These are phyloP conservation scores for Pedinophyceae sp. DNA, from an alignment of 139 green algal genomes.

Conservation along the genomic window DNA sequence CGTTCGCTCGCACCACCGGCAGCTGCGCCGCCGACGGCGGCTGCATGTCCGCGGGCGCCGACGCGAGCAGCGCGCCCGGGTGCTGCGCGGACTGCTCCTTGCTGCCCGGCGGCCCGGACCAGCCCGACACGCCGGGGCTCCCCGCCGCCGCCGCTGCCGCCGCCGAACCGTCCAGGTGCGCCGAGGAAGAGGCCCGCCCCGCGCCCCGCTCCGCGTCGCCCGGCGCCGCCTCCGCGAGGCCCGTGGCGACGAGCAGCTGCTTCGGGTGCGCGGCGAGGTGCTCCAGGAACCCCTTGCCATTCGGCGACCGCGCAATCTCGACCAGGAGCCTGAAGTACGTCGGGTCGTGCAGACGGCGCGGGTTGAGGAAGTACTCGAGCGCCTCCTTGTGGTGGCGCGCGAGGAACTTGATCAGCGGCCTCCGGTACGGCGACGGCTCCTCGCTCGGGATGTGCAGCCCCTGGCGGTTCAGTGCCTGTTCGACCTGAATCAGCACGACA, in stretches of 20 bases:
- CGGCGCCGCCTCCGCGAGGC: background rate
- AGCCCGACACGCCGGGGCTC: too few species aligned
- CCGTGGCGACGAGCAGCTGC: background rate
- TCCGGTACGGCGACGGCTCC: slow-evolving; percentile 52
- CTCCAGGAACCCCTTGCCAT: slow-evolving; percentile 35
- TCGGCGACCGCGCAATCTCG: slow-evolving; percentile 6
- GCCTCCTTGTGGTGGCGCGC: slow-evolving; percentile 19
- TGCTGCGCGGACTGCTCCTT: too few species aligned
- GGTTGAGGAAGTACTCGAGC: slow-evolving; percentile 9
- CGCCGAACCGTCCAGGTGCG: too few species aligned
- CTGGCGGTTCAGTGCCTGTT: slow-evolving; percentile 66
- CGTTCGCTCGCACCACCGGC: too few species aligned
- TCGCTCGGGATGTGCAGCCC: slow-evolving; percentile 12
- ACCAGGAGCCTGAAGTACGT: background rate
- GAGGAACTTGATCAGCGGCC: slow-evolving; percentile 71
- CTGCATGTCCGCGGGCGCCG: too few species aligned
- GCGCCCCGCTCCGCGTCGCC: background rate
- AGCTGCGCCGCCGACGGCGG: too few species aligned
- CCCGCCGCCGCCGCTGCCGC: too few species aligned
- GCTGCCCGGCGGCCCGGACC: too few species aligned
- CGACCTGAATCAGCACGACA: slow-evolving; percentile 80
- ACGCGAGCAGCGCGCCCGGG: too few species aligned
- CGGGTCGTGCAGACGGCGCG: background rate
- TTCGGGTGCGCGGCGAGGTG: slow-evolving; percentile 19
- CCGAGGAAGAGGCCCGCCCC: background rate